Evolutionary conservation across 306 rosid genomes (phyloP).

Genomic region (Mucuna pruriens): DNA sequence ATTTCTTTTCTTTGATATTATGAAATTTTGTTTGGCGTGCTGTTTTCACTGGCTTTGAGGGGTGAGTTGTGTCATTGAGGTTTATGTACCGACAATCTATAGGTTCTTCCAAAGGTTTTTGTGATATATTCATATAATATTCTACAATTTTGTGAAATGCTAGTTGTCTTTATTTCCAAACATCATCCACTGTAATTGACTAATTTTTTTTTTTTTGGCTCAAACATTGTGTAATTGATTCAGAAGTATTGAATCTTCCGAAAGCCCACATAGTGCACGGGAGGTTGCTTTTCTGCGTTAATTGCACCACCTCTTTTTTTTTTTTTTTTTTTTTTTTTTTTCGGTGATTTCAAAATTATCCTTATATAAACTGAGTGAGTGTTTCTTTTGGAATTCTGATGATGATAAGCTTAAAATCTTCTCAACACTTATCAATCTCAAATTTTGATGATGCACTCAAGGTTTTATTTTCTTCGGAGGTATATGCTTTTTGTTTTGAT

Average conservation of each 20-base stretch:
- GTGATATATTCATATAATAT: neutral
- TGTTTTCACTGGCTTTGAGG: constrained; percentile 37
- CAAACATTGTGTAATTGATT: neutral
- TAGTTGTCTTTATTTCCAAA: neutral
- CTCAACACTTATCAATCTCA: no score
- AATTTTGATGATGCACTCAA: no score
- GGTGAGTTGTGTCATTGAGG: constrained; percentile 27
- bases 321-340: no score
- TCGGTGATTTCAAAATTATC: no score
- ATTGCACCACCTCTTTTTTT: no score
- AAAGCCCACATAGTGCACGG: neutral
- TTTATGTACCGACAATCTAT: constrained; percentile 8
- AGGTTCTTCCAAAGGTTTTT: neutral
- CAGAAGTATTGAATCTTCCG: neutral
- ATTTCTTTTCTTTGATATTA: neutral
- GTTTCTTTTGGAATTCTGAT: no score
- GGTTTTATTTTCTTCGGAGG: no score
- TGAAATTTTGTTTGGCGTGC: constrained; percentile 33
- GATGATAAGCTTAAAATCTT: no score
- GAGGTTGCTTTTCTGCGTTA: no score
- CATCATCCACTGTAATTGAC: neutral
- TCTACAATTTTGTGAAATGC: neutral
- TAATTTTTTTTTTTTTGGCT: neutral
- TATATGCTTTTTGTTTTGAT: no score
- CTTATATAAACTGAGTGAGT: no score